A percentile compares a stretch with the other conserved stretches of the same genome.
These are phyloP conservation scores for Arthroderma sp. DNA, from an alignment of 2,329 filamentous ascomycete genomes.

Conservation along the genomic window DNA sequence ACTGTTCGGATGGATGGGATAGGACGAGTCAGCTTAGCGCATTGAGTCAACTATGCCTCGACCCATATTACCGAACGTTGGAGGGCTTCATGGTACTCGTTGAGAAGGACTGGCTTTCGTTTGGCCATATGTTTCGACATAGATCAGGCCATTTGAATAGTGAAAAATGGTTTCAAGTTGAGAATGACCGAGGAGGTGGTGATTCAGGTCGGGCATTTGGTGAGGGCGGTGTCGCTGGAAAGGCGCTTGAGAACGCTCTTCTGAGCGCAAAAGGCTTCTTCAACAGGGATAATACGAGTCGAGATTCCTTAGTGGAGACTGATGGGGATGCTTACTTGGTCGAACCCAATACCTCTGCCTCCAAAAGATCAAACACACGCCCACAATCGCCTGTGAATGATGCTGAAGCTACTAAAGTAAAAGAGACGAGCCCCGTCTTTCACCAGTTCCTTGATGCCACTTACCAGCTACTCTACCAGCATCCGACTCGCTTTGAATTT, in stretches of 20 bases:
- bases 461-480: conserved; percentile 76
- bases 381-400: conserved; percentile 33
- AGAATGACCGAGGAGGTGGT: conserved; percentile 60
- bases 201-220: conserved; percentile 25
- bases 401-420: conserved; percentile 57
- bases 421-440: conserved; percentile 89
- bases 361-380: conserved; percentile 24
- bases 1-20: conserved; percentile 98
- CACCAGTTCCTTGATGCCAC: conserved; percentile 94
- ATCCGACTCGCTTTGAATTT: conserved; percentile 84
- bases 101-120: conserved; percentile 96
- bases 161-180: conserved; percentile 85
- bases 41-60: conserved; percentile 80
- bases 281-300: conserved; percentile 60
- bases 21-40: conserved; percentile 90
- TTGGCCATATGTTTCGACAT: conserved; percentile 93
- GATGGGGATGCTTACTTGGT: conserved; percentile 40
- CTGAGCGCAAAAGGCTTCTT: conserved; percentile 81
- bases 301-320: conserved; percentile 50
- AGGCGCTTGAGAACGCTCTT: conserved; percentile 75
- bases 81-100: conserved; percentile 89
- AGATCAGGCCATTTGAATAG: conserved; percentile 77
- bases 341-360: conserved; percentile 31
- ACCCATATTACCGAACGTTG: conserved; percentile 87
- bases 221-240: conserved; percentile 39